Base-by-base conservation (phyloP, 148 eudicot genomes). In the Fallopia convolvulus region DNA sequence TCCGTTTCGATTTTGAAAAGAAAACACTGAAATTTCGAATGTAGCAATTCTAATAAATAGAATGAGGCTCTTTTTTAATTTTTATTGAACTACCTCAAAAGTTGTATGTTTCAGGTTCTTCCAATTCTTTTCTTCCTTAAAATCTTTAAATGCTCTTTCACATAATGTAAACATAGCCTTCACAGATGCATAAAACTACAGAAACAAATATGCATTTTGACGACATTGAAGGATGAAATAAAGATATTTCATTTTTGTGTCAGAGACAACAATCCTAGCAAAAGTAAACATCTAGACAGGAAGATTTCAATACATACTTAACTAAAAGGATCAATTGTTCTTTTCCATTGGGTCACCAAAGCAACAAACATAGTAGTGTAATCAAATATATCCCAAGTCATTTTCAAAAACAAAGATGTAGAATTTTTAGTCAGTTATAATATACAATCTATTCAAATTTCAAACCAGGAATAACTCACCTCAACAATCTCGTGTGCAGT, bases 401-500 rank as follows among this genome's bases (percentile, higher is more conserved):
- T 26, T 0, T 14, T 65, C 18, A 36, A 66, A 33, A 66, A 32
- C 68, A 26, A 56, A 61, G 14, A 36, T 23, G 65, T 2, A 11
- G 55, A 49, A 11, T 49, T 49, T 49, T 49, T 18, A 49, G 55
- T 49, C 15, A 49, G 18, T 12, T 49, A 49, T 12, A 18, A 17
- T 3, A 53, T 18, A 61, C 15, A 61, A 21, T 61, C 23, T 26
- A 7, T 56, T 56, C 10, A 56, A 58, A 63, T 18, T 56, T 20
- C 10, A 56, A 58, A 63, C 40, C 18, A 30, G 6, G 40, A 65
- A 13, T 30, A 6, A 80, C 87, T 78, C 77, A 94, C 99, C 99
- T 95, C 97, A 56, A 91, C 96, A 80, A 95, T 88, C 84, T 89
- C 88, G 79, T 95, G 99, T 2, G 96, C 99, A 75, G 94, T 95